Evolutionary conservation across 441 rosid species (phyloP).

Genomic region (Populus hybrid): DNA sequence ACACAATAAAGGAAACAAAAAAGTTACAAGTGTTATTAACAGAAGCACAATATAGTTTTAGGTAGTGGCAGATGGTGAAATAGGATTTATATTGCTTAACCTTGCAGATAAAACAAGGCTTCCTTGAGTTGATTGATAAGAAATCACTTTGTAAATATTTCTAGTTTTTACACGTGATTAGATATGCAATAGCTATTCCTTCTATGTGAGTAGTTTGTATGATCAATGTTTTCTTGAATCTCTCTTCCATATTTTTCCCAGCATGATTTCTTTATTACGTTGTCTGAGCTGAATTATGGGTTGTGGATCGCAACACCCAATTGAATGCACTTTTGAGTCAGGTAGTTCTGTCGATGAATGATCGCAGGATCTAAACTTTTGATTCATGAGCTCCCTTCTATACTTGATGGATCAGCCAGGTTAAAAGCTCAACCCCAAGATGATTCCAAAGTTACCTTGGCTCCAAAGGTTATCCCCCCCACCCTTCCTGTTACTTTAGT

Average conservation of each 20-base stretch:
- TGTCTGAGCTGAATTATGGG: slow-evolving; percentile 1
- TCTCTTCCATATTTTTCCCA: background rate
- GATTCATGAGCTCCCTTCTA: slow-evolving; percentile 62
- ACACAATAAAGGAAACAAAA: background rate
- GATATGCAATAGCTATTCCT: background rate
- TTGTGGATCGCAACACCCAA: background rate
- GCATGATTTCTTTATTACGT: background rate
- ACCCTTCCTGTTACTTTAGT: background rate
- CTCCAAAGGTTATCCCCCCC: slow-evolving; percentile 62
- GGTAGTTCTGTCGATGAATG: background rate
- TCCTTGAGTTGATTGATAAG: background rate
- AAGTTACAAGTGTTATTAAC: background rate
- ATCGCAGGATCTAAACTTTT: slow-evolving; percentile 84
- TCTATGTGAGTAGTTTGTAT: background rate
- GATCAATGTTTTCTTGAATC: background rate
- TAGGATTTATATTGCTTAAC: background rate
- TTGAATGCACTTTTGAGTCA: slow-evolving; percentile 7
- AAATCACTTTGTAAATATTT: too few relatives aligned
- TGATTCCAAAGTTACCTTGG: slow-evolving; percentile 77
- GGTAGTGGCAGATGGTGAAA: background rate
- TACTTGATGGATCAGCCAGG: slow-evolving; percentile 75
- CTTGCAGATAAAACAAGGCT: background rate
- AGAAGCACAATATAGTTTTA: background rate
- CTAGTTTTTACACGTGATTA: background rate
- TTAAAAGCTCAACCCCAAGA: slow-evolving; percentile 77